phyloP scores from a whole-genome alignment of 768 basidiomycete genomes.

The Tricholoma bakamatsutake region DNA sequence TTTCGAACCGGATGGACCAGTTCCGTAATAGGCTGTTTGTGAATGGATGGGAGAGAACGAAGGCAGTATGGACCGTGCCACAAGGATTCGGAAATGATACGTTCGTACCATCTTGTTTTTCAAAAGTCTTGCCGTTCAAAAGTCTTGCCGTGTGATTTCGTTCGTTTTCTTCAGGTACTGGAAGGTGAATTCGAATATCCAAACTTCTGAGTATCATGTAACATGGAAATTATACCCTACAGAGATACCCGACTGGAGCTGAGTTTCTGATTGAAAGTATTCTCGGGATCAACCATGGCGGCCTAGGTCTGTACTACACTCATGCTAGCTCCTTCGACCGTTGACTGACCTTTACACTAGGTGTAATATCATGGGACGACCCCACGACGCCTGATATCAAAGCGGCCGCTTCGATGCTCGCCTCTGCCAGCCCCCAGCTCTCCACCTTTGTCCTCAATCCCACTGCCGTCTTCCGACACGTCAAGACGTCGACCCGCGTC shows the following conservation, averaged over 20 bases:
- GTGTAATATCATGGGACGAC: constrained; percentile 50
- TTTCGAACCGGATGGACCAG: constrained; percentile 60
- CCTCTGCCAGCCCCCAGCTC: constrained; percentile 38
- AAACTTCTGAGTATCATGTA: background rate
- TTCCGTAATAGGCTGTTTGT: constrained; percentile 53
- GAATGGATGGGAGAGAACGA: constrained; percentile 63
- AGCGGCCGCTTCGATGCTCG: constrained; percentile 42
- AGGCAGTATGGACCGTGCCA: constrained; percentile 75
- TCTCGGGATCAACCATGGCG: constrained; percentile 68
- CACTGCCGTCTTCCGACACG: constrained; percentile 31
- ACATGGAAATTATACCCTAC: background rate
- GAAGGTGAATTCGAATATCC: constrained; percentile 25
- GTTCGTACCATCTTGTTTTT: constrained; percentile 24
- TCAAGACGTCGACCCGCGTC: constrained; percentile 30
- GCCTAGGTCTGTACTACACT: constrained; percentile 33
- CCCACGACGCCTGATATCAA: constrained; percentile 51
- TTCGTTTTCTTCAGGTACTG: constrained; percentile 35
- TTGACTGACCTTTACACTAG: constrained; percentile 13
- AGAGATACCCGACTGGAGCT: constrained; percentile 56
- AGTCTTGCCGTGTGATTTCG: background rate
- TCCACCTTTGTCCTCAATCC: constrained; percentile 42
- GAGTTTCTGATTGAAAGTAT: constrained; percentile 65
- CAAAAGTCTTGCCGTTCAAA: background rate
- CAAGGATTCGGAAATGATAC: constrained; percentile 67
- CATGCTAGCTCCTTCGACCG: too few relatives aligned